Base-by-base conservation (phyloP, 129 eudicot genomes). In the Pittosporum tobira region DNA sequence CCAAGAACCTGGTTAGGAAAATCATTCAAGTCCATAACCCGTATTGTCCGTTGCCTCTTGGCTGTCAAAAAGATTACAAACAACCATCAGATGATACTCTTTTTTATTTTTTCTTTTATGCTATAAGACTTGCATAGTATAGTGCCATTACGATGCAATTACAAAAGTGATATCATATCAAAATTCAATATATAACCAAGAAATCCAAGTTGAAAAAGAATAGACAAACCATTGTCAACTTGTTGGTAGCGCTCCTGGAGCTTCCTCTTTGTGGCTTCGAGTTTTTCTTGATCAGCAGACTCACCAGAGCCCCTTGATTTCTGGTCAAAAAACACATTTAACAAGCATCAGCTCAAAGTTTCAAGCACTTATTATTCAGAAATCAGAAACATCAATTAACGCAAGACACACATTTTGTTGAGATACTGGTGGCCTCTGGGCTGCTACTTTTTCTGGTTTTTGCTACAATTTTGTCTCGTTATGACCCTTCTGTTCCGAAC, bases 221-320 rank as follows among this genome's bases (percentile, higher is more conserved):
- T 26, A 54, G 15, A 74, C 79, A 16, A 62, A 90, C 97, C 97
- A 13, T 83, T 85, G 59, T 85, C 95, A 24, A 87, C 98, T 90
- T 85, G 83, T 74, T 83, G 89, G 71, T 90, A 90, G 4, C 98
- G 87, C 65, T 85, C 95, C 8, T 85, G 95, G 36, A 90, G 98
- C 66, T 83, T 90, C 87, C 98, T 81, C 64, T 85, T 90, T 23
- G 98, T 69, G 52, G 80, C 94, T 75, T 85, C 94, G 19, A 90
- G 75, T 58, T 82, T 85, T 56, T 59, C 79, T 62, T 66, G 72
- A 5, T 44, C 80, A 3, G 73, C 61, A 29, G 74, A 78, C 43
- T 65, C 88, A 51, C 70, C 65, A 14, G 73, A 31, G 47, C 67
- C 29, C 60, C 59, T 71, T 44, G 53, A 28, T 56, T 80, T 85